Conservation (phyloP, 2,329 filamentous ascomycete species). For the Bisporella sp. region DNA sequence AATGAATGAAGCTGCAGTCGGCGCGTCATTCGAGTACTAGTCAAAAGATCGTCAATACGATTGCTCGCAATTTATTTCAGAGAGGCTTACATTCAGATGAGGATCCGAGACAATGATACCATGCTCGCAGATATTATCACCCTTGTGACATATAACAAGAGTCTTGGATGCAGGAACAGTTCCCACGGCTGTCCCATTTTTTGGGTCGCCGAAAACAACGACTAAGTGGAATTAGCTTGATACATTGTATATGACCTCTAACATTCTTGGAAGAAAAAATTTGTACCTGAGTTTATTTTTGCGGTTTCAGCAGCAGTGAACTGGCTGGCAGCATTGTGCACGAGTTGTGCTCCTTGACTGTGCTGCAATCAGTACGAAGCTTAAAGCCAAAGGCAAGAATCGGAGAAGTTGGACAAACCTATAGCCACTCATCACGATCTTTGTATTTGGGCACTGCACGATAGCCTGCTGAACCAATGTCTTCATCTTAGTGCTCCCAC, state of each 20-base stretch:
- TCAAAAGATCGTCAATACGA: too few relatives aligned
- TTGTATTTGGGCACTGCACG: conserved; percentile 30
- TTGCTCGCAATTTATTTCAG: too few relatives aligned
- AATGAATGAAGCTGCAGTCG: too few relatives aligned
- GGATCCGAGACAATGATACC: conserved; percentile 33
- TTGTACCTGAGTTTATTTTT: too few relatives aligned
- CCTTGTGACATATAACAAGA: conserved; percentile 40
- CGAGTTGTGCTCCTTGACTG: conserved; percentile 36
- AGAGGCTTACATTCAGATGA: conserved; percentile 23
- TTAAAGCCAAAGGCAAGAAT: too few relatives aligned
- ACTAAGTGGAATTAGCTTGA: conserved; percentile 30
- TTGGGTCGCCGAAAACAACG: conserved; percentile 37
- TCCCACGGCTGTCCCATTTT: conserved; percentile 14
- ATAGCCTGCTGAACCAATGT: conserved; percentile 25
- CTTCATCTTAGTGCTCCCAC: conserved; percentile 20
- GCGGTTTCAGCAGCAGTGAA: conserved; percentile 12
- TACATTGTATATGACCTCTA: conserved; percentile 8
- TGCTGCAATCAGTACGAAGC: conserved; percentile 2
- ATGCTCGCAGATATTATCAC: conserved; percentile 44
- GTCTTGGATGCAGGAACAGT: conserved; percentile 21
- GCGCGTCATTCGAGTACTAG: too few relatives aligned
- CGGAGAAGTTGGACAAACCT: too few relatives aligned
- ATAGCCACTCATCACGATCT: conserved; percentile 33
- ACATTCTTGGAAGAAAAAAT: too few relatives aligned
- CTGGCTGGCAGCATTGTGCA: conserved; percentile 32